Evolutionary conservation across 345 rosid species (phyloP).

Genomic region (Rhizophora apiculata): DNA sequence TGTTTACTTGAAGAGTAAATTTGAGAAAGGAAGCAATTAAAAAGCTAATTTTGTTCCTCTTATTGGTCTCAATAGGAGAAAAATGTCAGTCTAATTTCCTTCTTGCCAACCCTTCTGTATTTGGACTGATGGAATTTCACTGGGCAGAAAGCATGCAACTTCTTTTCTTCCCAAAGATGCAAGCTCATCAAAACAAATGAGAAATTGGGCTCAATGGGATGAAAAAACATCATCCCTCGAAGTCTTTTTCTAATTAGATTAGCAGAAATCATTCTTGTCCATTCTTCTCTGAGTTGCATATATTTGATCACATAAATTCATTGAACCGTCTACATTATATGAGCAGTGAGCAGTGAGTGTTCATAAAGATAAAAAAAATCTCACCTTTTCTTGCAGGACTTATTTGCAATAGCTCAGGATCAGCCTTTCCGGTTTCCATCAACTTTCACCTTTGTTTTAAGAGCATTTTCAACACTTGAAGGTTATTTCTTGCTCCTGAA

Average conservation of each 20-base stretch:
- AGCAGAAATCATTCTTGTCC: background rate
- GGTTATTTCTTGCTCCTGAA: conserved; percentile 40
- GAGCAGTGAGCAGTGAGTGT: too few species aligned
- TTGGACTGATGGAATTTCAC: too few species aligned
- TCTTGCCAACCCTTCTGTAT: background rate
- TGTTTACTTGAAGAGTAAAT: too few species aligned
- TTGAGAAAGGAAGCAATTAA: too few species aligned
- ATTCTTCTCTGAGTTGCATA: background rate
- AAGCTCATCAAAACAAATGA: background rate
- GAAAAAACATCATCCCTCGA: background rate
- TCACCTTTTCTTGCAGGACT: conserved; percentile 49
- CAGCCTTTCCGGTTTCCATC: conserved; percentile 95
- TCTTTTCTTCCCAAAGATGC: too few species aligned
- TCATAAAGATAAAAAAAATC: background rate
- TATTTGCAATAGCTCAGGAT: conserved; percentile 90
- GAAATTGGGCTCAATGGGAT: background rate
- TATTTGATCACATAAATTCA: too few species aligned
- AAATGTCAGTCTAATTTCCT: background rate
- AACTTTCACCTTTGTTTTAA: conserved; percentile 77
- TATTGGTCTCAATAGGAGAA: too few species aligned
- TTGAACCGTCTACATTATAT: too few species aligned
- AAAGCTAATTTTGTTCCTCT: too few species aligned
- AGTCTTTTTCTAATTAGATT: background rate
- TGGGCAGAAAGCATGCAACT: too few species aligned
- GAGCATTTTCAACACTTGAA: conserved; percentile 95